Base-by-base conservation (phyloP, 1,139 yeast species). In the Protomyces lactucae-debilis region DNA sequence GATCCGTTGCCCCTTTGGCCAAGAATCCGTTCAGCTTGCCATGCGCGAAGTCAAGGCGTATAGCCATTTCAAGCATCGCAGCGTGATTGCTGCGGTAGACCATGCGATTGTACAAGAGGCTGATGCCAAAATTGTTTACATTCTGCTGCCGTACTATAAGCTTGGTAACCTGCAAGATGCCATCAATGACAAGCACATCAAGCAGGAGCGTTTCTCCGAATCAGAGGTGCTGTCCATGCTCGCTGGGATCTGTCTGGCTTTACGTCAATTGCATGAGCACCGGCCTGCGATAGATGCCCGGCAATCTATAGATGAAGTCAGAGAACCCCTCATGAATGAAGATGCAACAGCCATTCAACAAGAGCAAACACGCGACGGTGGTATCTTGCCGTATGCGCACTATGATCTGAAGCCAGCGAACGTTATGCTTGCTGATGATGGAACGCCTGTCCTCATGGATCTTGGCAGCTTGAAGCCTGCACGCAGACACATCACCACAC, bases 371-470 rank as follows among this genome's bases (percentile, higher is more conserved):
- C 9, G 37, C 35, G 40, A 10, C 10, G 48, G 23, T 43, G 87
- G 85, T 66, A 76, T 83, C 52, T 79, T 82, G 1, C 88, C 95
- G 0, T 90, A 82, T 74, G 95, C 96, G 0, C 97, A 91, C 73
- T 78, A 91, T 67, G 97, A 91, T 73, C 76, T 92, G 65, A 91
- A 90, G 71, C 97, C 97, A 0, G 95, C 93, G 0, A 91, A 90
- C 72, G 83, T 91, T 25, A 87, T 91, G 93, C 76, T 91, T 9
- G 82, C 88, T 0, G 82, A 85, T 32, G 86, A 85, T 66, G 90
- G 90, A 0, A 74, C 37, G 23, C 95, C 96, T 0, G 91, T 91
- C 1, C 78, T 92, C 63, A 87, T 89, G 71, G 97, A 92, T 71
- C 77, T 92, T 65, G 97, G 97, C 2, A 86, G 95, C 12, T 86